Conservation (phyloP, 768 basidiomycete species). For the Macrolepiota dolichaula region DNA sequence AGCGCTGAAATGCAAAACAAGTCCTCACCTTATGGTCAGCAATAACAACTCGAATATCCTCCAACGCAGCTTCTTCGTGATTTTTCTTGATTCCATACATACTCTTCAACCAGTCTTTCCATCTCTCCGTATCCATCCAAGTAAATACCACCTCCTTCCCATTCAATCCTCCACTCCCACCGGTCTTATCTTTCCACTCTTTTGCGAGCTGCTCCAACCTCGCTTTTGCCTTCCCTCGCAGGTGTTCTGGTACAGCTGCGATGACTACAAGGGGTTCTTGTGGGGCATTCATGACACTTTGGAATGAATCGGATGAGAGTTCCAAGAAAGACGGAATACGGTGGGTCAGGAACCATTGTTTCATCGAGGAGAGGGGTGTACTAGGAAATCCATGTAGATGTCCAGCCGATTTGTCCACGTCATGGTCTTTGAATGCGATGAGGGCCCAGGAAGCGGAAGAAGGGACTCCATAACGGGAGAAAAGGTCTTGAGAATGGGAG, state of each 20-base stretch:
- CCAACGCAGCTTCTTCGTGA: conserved; percentile 23
- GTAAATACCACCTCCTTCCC: conserved; percentile 72
- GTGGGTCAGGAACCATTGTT: conserved; percentile 61
- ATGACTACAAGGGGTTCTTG: conserved; percentile 78
- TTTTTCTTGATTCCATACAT: conserved; percentile 70
- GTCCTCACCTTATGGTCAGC: conserved; percentile 72
- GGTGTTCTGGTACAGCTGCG: conserved; percentile 40
- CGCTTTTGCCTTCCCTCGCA: conserved; percentile 39
- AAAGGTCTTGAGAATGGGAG: conserved; percentile 33
- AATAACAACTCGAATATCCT: conserved; percentile 57
- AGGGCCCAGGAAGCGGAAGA: conserved; percentile 52
- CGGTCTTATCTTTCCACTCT: conserved; percentile 54
- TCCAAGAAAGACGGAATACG: conserved; percentile 73
- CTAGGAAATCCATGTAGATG: conserved; percentile 32
- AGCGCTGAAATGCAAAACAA: conserved; percentile 1
- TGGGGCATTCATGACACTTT: conserved; percentile 80
- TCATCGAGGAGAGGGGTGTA: conserved; percentile 29
- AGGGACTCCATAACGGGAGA: conserved; percentile 34
- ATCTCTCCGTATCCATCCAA: conserved; percentile 85
- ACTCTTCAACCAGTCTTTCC: conserved; percentile 87
- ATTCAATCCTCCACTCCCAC: conserved; percentile 35
- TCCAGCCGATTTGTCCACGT: conserved; percentile 42
- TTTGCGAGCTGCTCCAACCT: conserved; percentile 49
- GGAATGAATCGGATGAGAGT: conserved; percentile 76
- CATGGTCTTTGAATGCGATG: conserved; percentile 63